Evolutionary conservation across 805 yeast genomes (phyloP).

Genomic region (Pachysolen tannophilus): DNA sequence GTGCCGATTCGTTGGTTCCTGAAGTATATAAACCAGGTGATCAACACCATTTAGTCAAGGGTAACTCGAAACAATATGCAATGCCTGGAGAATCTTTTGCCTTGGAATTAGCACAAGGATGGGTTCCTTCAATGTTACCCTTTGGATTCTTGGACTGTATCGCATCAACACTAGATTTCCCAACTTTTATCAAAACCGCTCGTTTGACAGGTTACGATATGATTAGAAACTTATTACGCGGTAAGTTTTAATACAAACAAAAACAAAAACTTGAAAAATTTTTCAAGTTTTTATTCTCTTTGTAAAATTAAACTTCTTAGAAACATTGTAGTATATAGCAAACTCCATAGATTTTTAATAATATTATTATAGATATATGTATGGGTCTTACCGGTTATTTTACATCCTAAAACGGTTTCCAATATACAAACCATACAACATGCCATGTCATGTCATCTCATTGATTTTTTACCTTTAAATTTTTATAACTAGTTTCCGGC

Average conservation of each 20-base stretch:
- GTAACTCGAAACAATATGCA: constrained; percentile 72
- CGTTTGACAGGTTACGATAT: constrained; percentile 74
- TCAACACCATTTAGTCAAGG: constrained; percentile 70
- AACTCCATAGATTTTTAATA: no score
- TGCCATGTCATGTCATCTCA: no score
- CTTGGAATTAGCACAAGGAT: constrained; percentile 94
- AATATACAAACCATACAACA: no score
- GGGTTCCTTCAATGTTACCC: constrained; percentile 97
- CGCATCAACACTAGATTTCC: constrained; percentile 72
- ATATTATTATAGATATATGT: no score
- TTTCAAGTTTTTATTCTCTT: no score
- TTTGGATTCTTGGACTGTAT: constrained; percentile 83
- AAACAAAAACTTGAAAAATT: no score
- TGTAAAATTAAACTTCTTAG: no score
- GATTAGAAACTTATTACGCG: constrained; percentile 55
- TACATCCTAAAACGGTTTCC: no score
- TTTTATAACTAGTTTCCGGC: no score
- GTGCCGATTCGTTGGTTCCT: constrained; percentile 52
- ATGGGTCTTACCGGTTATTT: no score
- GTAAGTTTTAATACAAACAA: constrained; percentile 70
- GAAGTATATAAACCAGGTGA: constrained; percentile 84
- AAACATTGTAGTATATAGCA: no score
- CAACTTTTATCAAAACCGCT: constrained; percentile 61
- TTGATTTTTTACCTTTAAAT: no score
- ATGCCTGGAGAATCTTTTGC: constrained; percentile 85